Percentiles rank a stretch among this genome's conserved stretches.
Evolutionary conservation across 2,329 filamentous ascomycete species (phyloP).

Genomic region (Neofusicoccum umdonicola): DNA sequence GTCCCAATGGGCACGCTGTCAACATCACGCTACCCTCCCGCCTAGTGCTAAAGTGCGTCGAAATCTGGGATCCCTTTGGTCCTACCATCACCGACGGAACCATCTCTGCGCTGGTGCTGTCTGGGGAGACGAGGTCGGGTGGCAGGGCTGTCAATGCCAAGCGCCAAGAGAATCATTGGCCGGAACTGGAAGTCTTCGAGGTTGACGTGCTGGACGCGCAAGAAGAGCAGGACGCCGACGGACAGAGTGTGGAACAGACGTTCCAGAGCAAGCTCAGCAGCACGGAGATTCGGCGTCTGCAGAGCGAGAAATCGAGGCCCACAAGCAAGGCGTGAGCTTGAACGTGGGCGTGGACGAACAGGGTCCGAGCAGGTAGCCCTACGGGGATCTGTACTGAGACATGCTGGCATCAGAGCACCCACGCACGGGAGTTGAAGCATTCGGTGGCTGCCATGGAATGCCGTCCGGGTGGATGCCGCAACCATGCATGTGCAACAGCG

Average conservation of each 20-base stretch:
- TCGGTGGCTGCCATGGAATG: neutral
- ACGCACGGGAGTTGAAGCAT: too few relatives aligned
- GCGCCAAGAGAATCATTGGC: constrained; percentile 73
- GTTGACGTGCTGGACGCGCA: constrained; percentile 80
- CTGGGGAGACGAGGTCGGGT: constrained; percentile 80
- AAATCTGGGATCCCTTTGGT: constrained; percentile 84
- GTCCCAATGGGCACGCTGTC: constrained; percentile 53
- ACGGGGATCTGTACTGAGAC: too few relatives aligned
- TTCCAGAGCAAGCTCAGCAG: constrained; percentile 90
- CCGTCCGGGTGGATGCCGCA: neutral
- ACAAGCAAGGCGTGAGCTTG: neutral
- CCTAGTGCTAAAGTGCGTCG: constrained; percentile 72
- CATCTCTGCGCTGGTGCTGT: constrained; percentile 80
- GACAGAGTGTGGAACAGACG: constrained; percentile 47
- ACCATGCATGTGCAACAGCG: neutral
- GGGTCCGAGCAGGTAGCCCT: too few relatives aligned
- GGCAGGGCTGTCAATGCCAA: constrained; percentile 85
- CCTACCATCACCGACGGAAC: constrained; percentile 81
- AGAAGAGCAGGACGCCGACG: constrained; percentile 45
- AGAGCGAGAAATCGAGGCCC: constrained; percentile 15
- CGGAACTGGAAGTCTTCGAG: constrained; percentile 74
- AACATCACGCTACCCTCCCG: constrained; percentile 59
- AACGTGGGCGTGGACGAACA: too few relatives aligned
- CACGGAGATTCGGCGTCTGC: constrained; percentile 67
- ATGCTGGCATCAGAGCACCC: too few relatives aligned